Percentiles rank a stretch among this genome's conserved stretches.
These are phyloP conservation scores for Kodamaea suecica DNA, from an alignment of 1,139 yeast genomes.

Conservation along the genomic window DNA sequence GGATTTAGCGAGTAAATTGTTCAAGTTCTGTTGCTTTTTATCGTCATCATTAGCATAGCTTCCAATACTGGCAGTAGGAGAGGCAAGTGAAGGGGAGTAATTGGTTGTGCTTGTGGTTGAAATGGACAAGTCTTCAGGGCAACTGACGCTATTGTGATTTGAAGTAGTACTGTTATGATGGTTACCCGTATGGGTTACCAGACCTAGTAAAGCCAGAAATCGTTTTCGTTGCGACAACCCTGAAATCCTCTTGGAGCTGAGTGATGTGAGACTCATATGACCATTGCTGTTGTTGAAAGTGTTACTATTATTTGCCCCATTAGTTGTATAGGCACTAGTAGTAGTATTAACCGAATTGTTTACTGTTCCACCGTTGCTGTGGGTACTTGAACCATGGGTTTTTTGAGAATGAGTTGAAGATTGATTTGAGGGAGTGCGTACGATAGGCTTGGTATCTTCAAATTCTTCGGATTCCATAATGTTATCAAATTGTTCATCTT, in stretches of 20 bases:
- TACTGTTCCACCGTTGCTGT: no score
- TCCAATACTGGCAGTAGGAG: constrained; percentile 3
- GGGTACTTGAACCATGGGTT: constrained; percentile 8
- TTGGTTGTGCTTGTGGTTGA: constrained; percentile 3
- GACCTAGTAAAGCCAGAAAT: constrained; percentile 25
- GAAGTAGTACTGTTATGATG: no score
- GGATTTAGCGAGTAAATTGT: constrained; percentile 36
- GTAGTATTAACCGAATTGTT: no score
- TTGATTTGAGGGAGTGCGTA: constrained; percentile 14
- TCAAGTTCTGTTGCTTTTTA: constrained; percentile 26
- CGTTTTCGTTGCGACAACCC: constrained; percentile 22
- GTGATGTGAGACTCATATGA: background rate
- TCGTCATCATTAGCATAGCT: constrained; percentile 16
- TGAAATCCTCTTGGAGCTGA: constrained; percentile 12
- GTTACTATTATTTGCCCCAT: constrained; percentile 1
- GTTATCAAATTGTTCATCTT: constrained; percentile 22
- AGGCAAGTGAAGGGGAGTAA: constrained; percentile 3
- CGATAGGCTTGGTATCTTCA: constrained; percentile 13
- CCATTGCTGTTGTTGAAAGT: background rate
- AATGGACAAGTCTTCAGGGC: constrained; percentile 6
- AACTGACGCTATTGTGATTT: background rate
- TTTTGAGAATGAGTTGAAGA: constrained; percentile 13
- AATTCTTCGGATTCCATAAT: constrained; percentile 20
- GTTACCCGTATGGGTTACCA: constrained; percentile 6
- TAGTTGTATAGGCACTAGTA: no score